Conservation (phyloP, 2,329 filamentous ascomycete species). For the Monilinia fructicola region DNA sequence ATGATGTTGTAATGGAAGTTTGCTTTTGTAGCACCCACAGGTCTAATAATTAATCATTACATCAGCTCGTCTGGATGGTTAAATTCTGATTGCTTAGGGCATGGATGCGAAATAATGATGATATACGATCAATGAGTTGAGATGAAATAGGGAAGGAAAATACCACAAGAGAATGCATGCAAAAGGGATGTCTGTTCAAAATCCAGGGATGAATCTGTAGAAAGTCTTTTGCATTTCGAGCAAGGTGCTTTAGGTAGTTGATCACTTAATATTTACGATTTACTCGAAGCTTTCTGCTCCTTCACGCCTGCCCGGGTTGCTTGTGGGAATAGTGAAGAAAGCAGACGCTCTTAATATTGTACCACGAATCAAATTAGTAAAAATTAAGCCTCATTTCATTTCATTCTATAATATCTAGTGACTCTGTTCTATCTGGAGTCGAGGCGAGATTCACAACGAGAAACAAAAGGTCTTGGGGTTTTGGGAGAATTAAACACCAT, state of each 20-base stretch:
- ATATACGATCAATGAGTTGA: neutral
- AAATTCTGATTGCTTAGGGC: neutral
- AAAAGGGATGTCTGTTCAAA: slow-evolving; percentile 1
- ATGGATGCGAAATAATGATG: neutral
- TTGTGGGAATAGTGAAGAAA: no score
- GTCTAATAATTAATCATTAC: slow-evolving; percentile 12
- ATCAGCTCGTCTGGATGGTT: slow-evolving; percentile 3
- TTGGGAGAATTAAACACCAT: neutral
- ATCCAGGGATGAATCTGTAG: neutral
- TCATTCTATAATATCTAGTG: slow-evolving; percentile 1
- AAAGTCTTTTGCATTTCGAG: neutral
- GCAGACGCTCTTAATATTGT: no score
- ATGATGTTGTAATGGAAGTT: slow-evolving; percentile 9
- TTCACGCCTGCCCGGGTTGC: no score
- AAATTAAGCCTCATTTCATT: neutral
- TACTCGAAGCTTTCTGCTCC: neutral
- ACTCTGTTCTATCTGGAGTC: neutral
- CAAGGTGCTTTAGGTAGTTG: slow-evolving; percentile 1
- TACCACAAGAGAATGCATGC: slow-evolving; percentile 17
- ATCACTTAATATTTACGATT: slow-evolving; percentile 14
- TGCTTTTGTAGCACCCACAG: neutral
- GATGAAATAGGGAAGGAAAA: slow-evolving; percentile 3
- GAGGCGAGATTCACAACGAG: neutral
- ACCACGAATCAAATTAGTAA: neutral
- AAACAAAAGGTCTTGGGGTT: neutral